Percentiles rank a stretch among this genome's conserved stretches.
Evolutionary conservation across 441 rosid genomes (phyloP).

Genomic region (Jatropha multifida): DNA sequence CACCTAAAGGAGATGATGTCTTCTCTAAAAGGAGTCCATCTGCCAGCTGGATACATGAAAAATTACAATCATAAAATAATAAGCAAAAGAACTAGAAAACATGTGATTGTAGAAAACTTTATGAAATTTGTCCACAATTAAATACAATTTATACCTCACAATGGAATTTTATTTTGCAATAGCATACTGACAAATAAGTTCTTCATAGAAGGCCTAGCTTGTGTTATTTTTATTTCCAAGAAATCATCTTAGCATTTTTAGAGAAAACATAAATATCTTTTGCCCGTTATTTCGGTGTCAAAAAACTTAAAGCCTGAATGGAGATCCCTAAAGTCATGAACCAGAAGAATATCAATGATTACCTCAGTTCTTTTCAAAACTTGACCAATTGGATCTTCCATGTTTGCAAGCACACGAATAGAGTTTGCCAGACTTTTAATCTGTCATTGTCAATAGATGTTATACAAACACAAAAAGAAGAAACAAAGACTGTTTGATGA

Average conservation of each 20-base stretch:
- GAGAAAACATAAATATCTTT: not conserved
- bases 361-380: constrained; percentile 91
- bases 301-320: not conserved
- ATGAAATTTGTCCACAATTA: not conserved
- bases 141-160: not conserved
- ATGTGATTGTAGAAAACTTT: not conserved
- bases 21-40: constrained; percentile 91
- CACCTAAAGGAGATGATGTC: constrained; percentile 95
- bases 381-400: constrained; percentile 93
- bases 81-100: constrained; percentile 4
- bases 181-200: not conserved
- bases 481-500: not conserved
- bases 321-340: not conserved
- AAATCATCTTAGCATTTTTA: not conserved
- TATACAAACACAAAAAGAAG: constrained; percentile 15
- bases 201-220: not conserved
- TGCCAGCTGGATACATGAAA: constrained; percentile 58
- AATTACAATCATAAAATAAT: constrained; percentile 13
- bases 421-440: constrained; percentile 76
- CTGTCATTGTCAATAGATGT: constrained; percentile 43
- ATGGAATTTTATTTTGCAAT: not conserved
- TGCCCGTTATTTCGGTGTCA: not conserved
- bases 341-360: constrained; percentile 23
- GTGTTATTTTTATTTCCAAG: not conserved
- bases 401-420: constrained; percentile 84